Percentiles rank a stretch among this genome's conserved stretches.
phyloP scores from a whole-genome alignment of 495 filamentous ascomycete species.

The Xylaria grammica region DNA sequence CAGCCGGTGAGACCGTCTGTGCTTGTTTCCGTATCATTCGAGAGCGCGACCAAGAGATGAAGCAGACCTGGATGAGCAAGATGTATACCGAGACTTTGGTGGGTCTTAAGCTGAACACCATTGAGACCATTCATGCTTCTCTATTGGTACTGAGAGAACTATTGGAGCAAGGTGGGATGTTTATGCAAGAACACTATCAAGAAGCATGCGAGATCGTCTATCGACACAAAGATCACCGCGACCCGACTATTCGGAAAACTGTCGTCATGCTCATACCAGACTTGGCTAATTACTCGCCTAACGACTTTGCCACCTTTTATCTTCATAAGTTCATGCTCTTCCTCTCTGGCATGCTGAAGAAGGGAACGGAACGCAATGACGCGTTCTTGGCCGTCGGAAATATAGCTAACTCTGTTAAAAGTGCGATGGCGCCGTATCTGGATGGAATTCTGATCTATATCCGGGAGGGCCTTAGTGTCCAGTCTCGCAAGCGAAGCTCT shows the following conservation, averaged over 20 bases:
- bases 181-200: slow-evolving; percentile 89
- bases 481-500: slow-evolving; percentile 72
- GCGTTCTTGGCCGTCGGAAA: slow-evolving; percentile 95
- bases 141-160: slow-evolving; percentile 90
- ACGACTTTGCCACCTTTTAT: slow-evolving; percentile 80
- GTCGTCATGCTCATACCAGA: slow-evolving; percentile 89
- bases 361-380: slow-evolving; percentile 87
- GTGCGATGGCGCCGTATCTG: slow-evolving; percentile 90
- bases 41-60: slow-evolving; percentile 82
- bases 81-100: slow-evolving; percentile 82
- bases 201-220: slow-evolving; percentile 91
- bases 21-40: slow-evolving; percentile 94
- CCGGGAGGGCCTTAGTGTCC: slow-evolving; percentile 83
- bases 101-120: slow-evolving; percentile 77
- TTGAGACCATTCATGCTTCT: slow-evolving; percentile 89
- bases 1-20: slow-evolving; percentile 86
- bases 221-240: slow-evolving; percentile 87
- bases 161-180: slow-evolving; percentile 93
- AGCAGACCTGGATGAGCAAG: slow-evolving; percentile 82
- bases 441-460: slow-evolving; percentile 92
- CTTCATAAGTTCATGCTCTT: slow-evolving; percentile 97
- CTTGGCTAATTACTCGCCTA: slow-evolving; percentile 88
- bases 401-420: slow-evolving; percentile 93
- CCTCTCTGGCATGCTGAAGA: slow-evolving; percentile 92
- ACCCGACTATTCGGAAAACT: slow-evolving; percentile 82